A percentile compares a stretch with the other conserved stretches of the same genome.
phyloP scores from a whole-genome alignment of 305 asterid species.

The Stenogyne calaminthoides region DNA sequence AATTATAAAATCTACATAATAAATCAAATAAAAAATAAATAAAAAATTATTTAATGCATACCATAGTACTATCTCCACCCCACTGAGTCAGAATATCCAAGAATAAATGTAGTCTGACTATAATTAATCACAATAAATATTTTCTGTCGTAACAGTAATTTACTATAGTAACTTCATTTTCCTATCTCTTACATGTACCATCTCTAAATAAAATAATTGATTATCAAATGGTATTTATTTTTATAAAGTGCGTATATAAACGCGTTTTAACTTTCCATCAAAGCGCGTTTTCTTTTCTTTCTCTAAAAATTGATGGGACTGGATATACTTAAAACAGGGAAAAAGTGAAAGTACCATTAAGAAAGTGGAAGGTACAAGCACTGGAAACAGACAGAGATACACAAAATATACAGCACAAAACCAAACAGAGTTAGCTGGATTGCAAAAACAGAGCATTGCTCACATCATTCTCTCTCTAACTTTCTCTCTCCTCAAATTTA shows the following conservation, averaged over 20 bases:
- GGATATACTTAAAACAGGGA: neutral
- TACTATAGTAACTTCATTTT: neutral
- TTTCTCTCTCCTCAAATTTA: constrained; percentile 4
- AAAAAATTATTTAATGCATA: no score
- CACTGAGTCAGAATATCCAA: neutral
- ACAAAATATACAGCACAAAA: constrained; percentile 9
- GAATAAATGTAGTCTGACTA: constrained; percentile 24
- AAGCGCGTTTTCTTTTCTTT: constrained; percentile 18
- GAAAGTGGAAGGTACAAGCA: constrained; percentile 15
- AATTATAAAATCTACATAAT: no score
- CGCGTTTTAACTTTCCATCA: no score
- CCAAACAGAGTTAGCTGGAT: constrained; percentile 23
- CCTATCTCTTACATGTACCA: no score
- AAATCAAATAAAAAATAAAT: no score
- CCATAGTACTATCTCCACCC: no score
- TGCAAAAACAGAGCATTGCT: neutral
- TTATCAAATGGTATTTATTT: no score
- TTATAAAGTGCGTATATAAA: no score
- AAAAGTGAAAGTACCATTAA: neutral
- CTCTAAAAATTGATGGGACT: constrained; percentile 1
- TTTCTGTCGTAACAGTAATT: neutral
- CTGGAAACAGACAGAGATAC: neutral
- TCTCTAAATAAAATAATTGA: no score
- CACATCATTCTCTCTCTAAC: neutral
- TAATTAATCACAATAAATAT: constrained; percentile 3